Conservation (phyloP, 2,329 filamentous ascomycete genomes). For the Zymoseptoria tritici region DNA sequence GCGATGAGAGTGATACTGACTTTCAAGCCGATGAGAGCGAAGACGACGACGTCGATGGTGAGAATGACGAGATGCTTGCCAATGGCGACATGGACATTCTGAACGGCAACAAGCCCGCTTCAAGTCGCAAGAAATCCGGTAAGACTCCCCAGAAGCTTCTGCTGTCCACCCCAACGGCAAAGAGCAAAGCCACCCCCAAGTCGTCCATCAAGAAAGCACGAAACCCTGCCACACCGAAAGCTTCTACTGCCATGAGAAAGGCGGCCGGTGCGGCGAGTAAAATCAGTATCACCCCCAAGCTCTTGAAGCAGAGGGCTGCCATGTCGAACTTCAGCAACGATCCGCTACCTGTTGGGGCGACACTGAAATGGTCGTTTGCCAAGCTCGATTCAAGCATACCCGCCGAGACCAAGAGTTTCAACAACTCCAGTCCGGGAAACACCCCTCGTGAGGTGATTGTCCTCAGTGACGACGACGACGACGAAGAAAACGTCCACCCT, state of each 20-base stretch:
- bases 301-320: neutral
- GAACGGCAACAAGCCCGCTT: slow-evolving; percentile 20
- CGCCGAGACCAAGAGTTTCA: neutral
- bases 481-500: neutral
- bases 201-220: neutral
- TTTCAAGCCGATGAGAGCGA: slow-evolving; percentile 40
- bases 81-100: slow-evolving; percentile 15
- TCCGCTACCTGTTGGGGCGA: neutral
- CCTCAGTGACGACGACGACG: neutral
- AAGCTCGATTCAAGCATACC: neutral
- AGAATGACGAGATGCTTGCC: slow-evolving; percentile 14
- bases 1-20: slow-evolving; percentile 43
- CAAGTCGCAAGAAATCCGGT: slow-evolving; percentile 23
- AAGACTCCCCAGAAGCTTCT: slow-evolving; percentile 16
- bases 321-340: neutral
- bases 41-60: slow-evolving; percentile 20
- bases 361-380: neutral
- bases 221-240: slow-evolving; percentile 9
- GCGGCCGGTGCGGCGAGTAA: slow-evolving; percentile 1
- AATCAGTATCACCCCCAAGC: neutral
- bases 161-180: slow-evolving; percentile 2
- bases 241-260: slow-evolving; percentile 4
- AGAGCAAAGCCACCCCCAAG: slow-evolving; percentile 9
- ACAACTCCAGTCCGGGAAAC: neutral
- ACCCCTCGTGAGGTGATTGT: neutral